Conservation (phyloP, 306 rosid genomes). For the Prinsepia uniflora region DNA sequence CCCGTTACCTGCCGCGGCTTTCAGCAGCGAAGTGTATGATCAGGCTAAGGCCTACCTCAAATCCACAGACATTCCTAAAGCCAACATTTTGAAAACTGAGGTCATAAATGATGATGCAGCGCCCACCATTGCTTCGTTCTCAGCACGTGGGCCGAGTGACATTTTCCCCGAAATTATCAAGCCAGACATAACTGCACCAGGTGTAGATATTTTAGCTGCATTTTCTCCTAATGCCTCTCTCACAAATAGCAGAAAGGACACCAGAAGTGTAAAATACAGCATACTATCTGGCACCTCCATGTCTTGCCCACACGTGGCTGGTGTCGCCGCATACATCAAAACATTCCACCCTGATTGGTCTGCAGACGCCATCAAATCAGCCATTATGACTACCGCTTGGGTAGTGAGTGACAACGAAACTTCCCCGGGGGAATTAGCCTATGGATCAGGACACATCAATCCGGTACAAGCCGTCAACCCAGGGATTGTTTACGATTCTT, state of each 20-base stretch:
- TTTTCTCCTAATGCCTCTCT: slow-evolving; percentile 11
- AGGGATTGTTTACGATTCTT: slow-evolving; percentile 2
- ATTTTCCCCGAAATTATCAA: slow-evolving; percentile 27
- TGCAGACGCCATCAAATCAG: slow-evolving; percentile 23
- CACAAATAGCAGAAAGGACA: neutral
- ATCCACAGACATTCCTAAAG: slow-evolving; percentile 16
- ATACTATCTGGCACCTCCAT: slow-evolving; percentile 43
- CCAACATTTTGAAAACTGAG: slow-evolving; percentile 24
- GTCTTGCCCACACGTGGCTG: slow-evolving; percentile 40
- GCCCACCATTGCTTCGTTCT: slow-evolving; percentile 33
- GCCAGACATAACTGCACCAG: slow-evolving; percentile 41
- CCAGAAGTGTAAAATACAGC: slow-evolving; percentile 16
- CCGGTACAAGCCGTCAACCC: neutral
- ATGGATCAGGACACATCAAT: slow-evolving; percentile 20
- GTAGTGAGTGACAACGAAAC: neutral
- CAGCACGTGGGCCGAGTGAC: slow-evolving; percentile 37
- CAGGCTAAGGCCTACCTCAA: neutral
- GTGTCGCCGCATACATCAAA: slow-evolving; percentile 26
- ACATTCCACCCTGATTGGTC: slow-evolving; percentile 22
- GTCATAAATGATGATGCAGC: slow-evolving; percentile 17
- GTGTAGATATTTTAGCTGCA: slow-evolving; percentile 35
- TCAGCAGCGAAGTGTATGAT: neutral
- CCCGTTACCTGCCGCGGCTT: neutral
- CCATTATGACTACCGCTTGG: slow-evolving; percentile 14
- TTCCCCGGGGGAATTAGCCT: slow-evolving; percentile 6